A percentile compares a stretch with the other conserved stretches of the same genome.
phyloP scores from a whole-genome alignment of 352 stramenopile species.

The Phytophthora pisi region DNA sequence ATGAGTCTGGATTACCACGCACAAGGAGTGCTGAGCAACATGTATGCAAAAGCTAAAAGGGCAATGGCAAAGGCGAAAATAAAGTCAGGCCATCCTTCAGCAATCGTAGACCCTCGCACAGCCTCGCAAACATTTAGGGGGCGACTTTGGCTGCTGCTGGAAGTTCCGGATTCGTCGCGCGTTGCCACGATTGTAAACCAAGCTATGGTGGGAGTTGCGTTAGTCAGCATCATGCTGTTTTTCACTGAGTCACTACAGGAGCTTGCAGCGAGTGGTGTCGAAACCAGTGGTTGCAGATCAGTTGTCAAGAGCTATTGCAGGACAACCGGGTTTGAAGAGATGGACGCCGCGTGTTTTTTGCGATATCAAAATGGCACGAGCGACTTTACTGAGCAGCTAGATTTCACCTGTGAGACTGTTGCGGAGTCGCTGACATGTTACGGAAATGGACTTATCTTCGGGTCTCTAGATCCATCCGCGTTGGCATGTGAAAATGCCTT shows the following conservation, averaged over 20 bases:
- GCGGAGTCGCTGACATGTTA: slow-evolving; percentile 46
- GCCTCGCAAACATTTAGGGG: slow-evolving; percentile 42
- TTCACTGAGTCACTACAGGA: slow-evolving; percentile 76
- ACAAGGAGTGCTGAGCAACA: slow-evolving; percentile 50
- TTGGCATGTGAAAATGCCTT: slow-evolving; percentile 47
- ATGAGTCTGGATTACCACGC: neutral
- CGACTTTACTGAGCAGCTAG: slow-evolving; percentile 40
- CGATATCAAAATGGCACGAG: slow-evolving; percentile 30
- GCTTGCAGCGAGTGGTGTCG: slow-evolving; percentile 50
- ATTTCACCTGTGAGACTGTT: slow-evolving; percentile 47
- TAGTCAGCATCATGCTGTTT: slow-evolving; percentile 75
- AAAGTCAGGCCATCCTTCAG: slow-evolving; percentile 17
- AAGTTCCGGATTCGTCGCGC: slow-evolving; percentile 66
- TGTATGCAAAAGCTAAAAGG: slow-evolving; percentile 47
- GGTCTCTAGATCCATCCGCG: slow-evolving; percentile 37
- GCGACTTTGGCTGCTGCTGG: slow-evolving; percentile 59
- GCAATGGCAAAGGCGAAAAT: slow-evolving; percentile 42
- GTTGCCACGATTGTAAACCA: slow-evolving; percentile 57
- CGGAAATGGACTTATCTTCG: slow-evolving; percentile 58
- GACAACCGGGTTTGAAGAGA: slow-evolving; percentile 28
- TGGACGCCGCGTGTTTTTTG: slow-evolving; percentile 61
- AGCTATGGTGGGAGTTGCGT: slow-evolving; percentile 54
- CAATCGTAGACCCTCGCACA: slow-evolving; percentile 18
- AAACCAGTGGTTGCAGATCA: slow-evolving; percentile 45
- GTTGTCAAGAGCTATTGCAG: slow-evolving; percentile 66